Percentiles rank a stretch among this genome's conserved stretches.
These are phyloP conservation scores for Mortierella sp. DNA, from an alignment of 371 early-diverging fungal genomes.

Conservation along the genomic window DNA sequence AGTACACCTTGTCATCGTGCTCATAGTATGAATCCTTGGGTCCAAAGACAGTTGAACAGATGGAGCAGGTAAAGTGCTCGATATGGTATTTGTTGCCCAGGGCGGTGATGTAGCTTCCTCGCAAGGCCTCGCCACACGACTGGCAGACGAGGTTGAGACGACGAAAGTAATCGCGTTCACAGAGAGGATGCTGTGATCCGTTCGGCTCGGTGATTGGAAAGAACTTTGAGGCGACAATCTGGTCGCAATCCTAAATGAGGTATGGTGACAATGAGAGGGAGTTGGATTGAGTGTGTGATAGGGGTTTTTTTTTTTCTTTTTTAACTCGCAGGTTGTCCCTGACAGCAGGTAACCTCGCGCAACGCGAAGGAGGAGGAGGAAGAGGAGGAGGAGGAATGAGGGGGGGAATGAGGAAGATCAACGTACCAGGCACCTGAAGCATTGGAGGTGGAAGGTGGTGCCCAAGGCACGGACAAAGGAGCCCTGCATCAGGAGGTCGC, in stretches of 20 bases:
- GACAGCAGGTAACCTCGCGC: neutral
- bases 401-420: neutral
- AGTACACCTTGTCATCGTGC: conserved; percentile 85
- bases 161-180: conserved; percentile 91
- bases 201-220: conserved; percentile 77
- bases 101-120: conserved; percentile 93
- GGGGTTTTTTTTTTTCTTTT: conserved; percentile 2
- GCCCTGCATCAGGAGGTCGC: conserved; percentile 67
- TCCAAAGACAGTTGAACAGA: conserved; percentile 92
- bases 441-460: conserved; percentile 89
- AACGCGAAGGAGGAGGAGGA: neutral
- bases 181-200: conserved; percentile 73
- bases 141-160: conserved; percentile 89
- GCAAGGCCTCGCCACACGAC: conserved; percentile 87
- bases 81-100: conserved; percentile 92
- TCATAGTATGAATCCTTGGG: conserved; percentile 96
- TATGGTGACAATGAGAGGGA: conserved; percentile 8
- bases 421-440: conserved; percentile 92
- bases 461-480: conserved; percentile 93
- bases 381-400: conserved; percentile 7
- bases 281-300: neutral
- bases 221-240: conserved; percentile 89
- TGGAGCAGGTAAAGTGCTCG: conserved; percentile 95
- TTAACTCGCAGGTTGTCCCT: neutral
- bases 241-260: conserved; percentile 79